These are phyloP conservation scores for Clonostachys solani DNA, from an alignment of 2,329 filamentous ascomycete species.

Conservation along the genomic window DNA sequence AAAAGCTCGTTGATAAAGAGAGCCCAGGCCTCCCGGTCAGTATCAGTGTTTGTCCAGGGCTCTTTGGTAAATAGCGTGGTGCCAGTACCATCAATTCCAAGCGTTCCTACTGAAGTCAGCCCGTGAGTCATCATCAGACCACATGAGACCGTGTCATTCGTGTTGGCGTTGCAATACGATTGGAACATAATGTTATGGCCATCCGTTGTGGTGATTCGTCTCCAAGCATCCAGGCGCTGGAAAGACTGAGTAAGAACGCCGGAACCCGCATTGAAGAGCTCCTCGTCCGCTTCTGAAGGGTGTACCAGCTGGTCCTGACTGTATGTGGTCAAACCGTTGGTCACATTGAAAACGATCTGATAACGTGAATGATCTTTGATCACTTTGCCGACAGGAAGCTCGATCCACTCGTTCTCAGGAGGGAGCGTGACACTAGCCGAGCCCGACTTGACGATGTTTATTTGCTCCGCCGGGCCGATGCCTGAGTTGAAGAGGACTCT, in stretches of 20 bases:
- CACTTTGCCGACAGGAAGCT: slow-evolving; percentile 53
- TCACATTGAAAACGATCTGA: slow-evolving; percentile 18
- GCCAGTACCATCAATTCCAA: slow-evolving; percentile 31
- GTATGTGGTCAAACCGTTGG: slow-evolving; percentile 10
- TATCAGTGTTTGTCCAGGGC: slow-evolving; percentile 25
- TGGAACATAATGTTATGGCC: slow-evolving; percentile 31
- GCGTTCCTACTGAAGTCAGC: slow-evolving; percentile 37
- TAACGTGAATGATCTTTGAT: slow-evolving; percentile 39
- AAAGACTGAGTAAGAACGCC: slow-evolving; percentile 38
- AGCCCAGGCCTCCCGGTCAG: slow-evolving; percentile 17
- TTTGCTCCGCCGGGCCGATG: slow-evolving; percentile 60
- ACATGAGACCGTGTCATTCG: slow-evolving; percentile 34
- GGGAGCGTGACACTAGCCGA: slow-evolving; percentile 49
- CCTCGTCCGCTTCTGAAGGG: slow-evolving; percentile 18
- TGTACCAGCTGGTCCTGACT: slow-evolving; percentile 11
- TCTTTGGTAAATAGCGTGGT: slow-evolving; percentile 33
- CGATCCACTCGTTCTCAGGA: slow-evolving; percentile 45
- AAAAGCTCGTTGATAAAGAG: slow-evolving; percentile 17
- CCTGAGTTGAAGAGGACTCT: slow-evolving; percentile 57
- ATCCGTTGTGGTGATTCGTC: slow-evolving; percentile 31
- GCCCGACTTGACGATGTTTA: slow-evolving; percentile 33
- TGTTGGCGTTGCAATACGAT: slow-evolving; percentile 38
- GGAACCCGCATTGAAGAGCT: slow-evolving; percentile 23
- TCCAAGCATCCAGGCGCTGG: slow-evolving; percentile 44
- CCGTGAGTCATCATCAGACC: slow-evolving; percentile 49